Evolutionary conservation across 2,329 filamentous ascomycete genomes (phyloP).

Genomic region (Diaporthe vexans): DNA sequence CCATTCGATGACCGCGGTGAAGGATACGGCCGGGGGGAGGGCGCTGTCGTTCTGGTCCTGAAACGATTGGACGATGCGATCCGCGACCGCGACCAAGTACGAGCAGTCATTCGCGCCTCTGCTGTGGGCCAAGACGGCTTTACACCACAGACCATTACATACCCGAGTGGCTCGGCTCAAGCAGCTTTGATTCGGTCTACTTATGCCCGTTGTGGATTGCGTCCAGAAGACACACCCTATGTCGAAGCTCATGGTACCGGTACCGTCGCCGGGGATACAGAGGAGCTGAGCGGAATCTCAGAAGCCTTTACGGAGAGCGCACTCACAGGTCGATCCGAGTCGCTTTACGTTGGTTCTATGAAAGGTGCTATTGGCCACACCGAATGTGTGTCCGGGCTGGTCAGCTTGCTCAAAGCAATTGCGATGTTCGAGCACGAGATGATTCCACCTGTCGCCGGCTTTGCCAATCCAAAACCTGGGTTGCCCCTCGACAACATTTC

Average conservation of each 20-base stretch:
- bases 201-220: neutral
- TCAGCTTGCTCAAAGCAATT: neutral
- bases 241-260: neutral
- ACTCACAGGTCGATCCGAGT: neutral
- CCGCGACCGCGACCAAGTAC: neutral
- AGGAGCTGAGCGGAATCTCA: neutral
- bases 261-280: neutral
- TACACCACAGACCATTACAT: neutral
- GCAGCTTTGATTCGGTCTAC: neutral
- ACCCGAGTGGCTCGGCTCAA: neutral
- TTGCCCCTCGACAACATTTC: neutral
- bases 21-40: neutral
- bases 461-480: neutral
- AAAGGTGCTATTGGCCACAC: neutral
- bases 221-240: neutral
- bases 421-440: neutral
- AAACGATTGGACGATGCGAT: neutral
- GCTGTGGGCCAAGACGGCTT: neutral
- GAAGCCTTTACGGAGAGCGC: neutral
- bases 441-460: neutral
- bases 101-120: neutral
- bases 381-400: neutral
- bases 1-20: neutral
- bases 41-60: neutral
- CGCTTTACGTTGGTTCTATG: neutral